Conservation (phyloP, 441 rosid genomes). For the Euphorbia corollata region DNA sequence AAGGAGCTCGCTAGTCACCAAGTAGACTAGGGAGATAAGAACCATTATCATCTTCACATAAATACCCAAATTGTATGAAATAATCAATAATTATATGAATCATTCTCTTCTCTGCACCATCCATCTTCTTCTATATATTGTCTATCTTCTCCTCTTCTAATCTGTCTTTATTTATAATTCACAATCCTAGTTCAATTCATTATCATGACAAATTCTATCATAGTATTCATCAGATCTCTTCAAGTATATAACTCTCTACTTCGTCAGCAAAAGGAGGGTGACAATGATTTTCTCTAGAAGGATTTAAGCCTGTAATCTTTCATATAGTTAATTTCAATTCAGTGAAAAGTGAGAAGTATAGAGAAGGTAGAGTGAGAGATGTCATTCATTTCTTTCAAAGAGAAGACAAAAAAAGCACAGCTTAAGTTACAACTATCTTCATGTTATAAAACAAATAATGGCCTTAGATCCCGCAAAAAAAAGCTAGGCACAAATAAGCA, state of each 20-base stretch:
- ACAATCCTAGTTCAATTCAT: too few species aligned
- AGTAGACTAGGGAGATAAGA: too few species aligned
- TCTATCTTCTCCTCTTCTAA: too few species aligned
- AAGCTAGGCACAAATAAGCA: background rate
- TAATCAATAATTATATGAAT: too few species aligned
- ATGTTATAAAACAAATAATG: background rate
- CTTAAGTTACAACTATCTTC: background rate
- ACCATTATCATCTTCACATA: too few species aligned
- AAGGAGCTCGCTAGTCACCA: too few species aligned
- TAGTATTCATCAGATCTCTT: slow-evolving; percentile 4
- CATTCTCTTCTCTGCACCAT: too few species aligned
- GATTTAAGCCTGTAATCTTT: background rate
- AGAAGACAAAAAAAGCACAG: background rate
- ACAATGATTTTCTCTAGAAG: background rate
- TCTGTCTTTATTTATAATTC: too few species aligned
- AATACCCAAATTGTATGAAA: too few species aligned
- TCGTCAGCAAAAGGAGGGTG: background rate
- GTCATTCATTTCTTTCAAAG: background rate
- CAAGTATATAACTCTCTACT: background rate
- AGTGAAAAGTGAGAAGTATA: background rate
- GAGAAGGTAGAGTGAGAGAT: background rate
- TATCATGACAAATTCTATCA: background rate
- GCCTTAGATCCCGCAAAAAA: background rate
- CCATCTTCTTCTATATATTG: too few species aligned
- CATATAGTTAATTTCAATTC: background rate